Base-by-base conservation (phyloP, 2,329 filamentous ascomycete genomes). In the Massarina eburnea region DNA sequence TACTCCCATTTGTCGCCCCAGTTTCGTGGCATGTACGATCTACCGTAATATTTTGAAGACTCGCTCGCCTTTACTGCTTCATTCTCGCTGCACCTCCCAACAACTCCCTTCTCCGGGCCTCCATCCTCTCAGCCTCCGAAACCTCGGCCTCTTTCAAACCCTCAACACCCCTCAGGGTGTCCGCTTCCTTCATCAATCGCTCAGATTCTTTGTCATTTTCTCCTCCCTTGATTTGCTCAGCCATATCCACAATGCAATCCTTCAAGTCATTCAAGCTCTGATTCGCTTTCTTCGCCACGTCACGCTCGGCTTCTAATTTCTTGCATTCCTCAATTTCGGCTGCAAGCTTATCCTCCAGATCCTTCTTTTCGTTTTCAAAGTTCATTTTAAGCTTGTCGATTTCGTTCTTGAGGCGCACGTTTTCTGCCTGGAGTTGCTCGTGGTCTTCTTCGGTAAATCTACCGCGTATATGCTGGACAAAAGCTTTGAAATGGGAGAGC, bases 1-100 rank as follows among this genome's bases (percentile, higher is more conserved):
- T n/a, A n/a, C n/a, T n/a, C n/a, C n/a, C n/a, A n/a, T n/a, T n/a
- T n/a, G n/a, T n/a, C n/a, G n/a, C n/a, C n/a, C n/a, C n/a, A n/a
- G n/a, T n/a, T n/a, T n/a, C n/a, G n/a, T n/a, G n/a, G 30, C 48
- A 50, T 43, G 48, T 50, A 44, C 42, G 39, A 27, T 37, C 33
- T 35, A 42, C 36, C 41, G 39, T 49, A 41, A 42, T 42, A 26
- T 26, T 26, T 12, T 12, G 24, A 8, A 30, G 12, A 8, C 27
- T 30, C 12, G 27, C 27, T 14, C 12, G 12, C 12, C 12, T 30
- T 30, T 8, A 8, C 7, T 14, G 12, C 12, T 14, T 7, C 7
- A 14, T 14, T 14, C 7, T 8, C 6, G 6, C 12, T 14, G 5
- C 27, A 30, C 27, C n/a, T 12, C 27, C 27, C 6, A 30, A 14